Evolutionary conservation across 2,329 filamentous ascomycete species (phyloP), one percentile per base, ranked within the genome.

Genomic region (Hawksworthiomyces lignivorus): DNA sequence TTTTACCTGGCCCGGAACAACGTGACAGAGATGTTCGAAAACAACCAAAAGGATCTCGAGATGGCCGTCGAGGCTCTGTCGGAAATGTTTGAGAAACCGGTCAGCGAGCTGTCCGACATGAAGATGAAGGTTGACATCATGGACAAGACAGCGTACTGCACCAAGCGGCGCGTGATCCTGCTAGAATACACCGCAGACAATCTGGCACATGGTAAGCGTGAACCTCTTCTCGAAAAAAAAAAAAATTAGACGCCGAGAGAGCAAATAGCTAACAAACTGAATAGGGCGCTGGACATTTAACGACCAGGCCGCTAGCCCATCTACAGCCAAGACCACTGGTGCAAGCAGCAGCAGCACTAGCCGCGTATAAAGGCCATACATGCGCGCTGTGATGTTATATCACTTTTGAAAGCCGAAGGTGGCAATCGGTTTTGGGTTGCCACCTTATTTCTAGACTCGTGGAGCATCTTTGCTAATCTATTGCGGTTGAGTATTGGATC

Each of bases 21-120:
- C 57, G 69, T 92, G 43, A 97, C 92, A 0, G 87, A 90, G 58
- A 97, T 98, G 41, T 98, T 98, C 47, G 92, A 98, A 62, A 89
- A 97, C 61, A 98, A 98, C 61, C 92, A 98, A 57, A 95, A 95
- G 62, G 92, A 98, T 59, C 68, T 98, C 19, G 92, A 98, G 63
- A 84, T 98, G 80, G 90, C 92, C 0, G 92, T 97, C 1, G 92
- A 98, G 67, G 89, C 86, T 44, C 67, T 98, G 50, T 95, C 87
- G n/a, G 89, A 95, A 63, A 95, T 98, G 87, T 98, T 98, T 52
- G 92, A 98, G 72, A 96, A 94, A 68, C 87, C 89, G 0, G 87
- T 90, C n/a, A 68, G 80, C 30, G 88, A 96, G 54, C 70, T 98
- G 15, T 77, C 87, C 4, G 78, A 83, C 34, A 61, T 87, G n/a